Base-by-base conservation (phyloP, 495 filamentous ascomycete genomes). In the Durotheca rogersii region DNA sequence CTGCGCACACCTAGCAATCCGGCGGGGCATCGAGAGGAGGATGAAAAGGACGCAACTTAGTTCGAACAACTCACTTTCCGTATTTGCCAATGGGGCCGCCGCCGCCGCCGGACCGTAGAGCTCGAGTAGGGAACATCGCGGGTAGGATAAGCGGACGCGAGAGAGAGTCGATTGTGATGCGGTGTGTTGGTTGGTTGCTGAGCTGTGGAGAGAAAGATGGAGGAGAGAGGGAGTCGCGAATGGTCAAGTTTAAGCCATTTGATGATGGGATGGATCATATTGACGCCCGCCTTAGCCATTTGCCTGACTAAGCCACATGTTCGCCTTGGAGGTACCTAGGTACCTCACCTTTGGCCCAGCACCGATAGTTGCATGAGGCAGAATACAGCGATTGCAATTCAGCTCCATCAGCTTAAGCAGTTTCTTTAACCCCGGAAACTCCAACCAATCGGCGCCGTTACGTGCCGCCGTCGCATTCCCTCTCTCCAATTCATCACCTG, bases 91-190 rank as follows among this genome's bases (percentile, higher is more conserved):
- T 33, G 18, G 75, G 78, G 55, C 58, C 70, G 42, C 68, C 76
- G 49, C 78, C 81, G 58, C 82, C 84, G 69, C 79, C 85, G 32
- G 57, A 65, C 41, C 61, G 61, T 40, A 77, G 61, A 39, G 48
- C 56, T 53, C 74, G 73, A 60, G 78, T 73, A 65, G 78, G 77
- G 49, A 71, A 72, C 88, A 93, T 93, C 70, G 69, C 85, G 71
- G 68, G 41, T 47, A 54, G 46, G 41, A 52, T 61, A 33, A 46
- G 60, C 58, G 59, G 51, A 65, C 45, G 53, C 57, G 41, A 34
- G 32, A 11, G 56, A 42, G 40, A 53, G 46, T 70, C 65, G 64
- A 66, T 69, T 66, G 56, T n/a, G 61, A 33, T 10, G 40, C 27
- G 23, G 23, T 9, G 23, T 27, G 9, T 4, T 27, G 4, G 23